Conservation (phyloP, 164 flowering plant genomes). For the Malania oleifera region DNA sequence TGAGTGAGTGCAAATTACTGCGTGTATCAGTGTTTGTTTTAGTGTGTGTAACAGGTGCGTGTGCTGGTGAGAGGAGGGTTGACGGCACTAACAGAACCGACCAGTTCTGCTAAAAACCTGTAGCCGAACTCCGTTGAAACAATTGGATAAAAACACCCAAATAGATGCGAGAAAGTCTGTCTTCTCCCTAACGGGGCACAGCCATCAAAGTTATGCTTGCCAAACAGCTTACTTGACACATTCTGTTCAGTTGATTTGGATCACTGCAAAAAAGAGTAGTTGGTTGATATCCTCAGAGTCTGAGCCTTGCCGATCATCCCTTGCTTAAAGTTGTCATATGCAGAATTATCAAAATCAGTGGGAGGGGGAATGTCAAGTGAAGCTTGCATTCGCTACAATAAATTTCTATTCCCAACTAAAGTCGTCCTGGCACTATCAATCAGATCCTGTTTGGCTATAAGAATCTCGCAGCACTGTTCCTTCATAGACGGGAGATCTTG, state of each 20-base stretch:
- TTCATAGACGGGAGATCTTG: not conserved
- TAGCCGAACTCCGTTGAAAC: no score
- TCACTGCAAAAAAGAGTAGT: conserved; percentile 62
- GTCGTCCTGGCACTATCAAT: conserved; percentile 72
- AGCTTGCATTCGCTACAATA: conserved; percentile 65
- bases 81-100: no score
- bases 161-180: no score
- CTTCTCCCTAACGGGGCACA: no score
- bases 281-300: conserved; percentile 61
- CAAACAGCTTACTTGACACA: no score
- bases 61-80: no score
- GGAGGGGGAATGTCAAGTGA: conserved; percentile 43
- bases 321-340: conserved; percentile 66
- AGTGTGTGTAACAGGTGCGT: no score
- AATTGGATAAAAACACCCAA: no score
- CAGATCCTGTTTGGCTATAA: conserved; percentile 39
- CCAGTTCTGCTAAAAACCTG: no score
- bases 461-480: not conserved
- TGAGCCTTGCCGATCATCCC: conserved; percentile 32
- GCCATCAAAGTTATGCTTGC: no score
- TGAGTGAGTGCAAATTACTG: no score
- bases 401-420: conserved; percentile 64
- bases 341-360: conserved; percentile 54
- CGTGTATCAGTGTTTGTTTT: no score
- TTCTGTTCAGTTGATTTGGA: conserved; percentile 36